Conservation (phyloP, 768 basidiomycete species). For the Pisolithus sp. region DNA sequence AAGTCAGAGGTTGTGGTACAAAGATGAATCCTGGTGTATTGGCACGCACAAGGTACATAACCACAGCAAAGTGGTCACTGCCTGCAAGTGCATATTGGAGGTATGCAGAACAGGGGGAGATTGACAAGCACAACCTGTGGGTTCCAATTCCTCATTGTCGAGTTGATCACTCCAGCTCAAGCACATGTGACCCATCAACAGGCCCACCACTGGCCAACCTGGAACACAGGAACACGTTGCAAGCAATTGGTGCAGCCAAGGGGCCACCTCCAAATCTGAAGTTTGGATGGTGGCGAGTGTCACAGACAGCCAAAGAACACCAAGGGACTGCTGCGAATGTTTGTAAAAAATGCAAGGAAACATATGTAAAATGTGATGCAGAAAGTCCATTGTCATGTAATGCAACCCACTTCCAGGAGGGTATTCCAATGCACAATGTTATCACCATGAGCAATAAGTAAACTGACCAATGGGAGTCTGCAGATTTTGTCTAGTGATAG, state of each 20-base stretch:
- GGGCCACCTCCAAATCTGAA: constrained; percentile 23
- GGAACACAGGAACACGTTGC: constrained; percentile 18
- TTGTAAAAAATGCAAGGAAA: constrained; percentile 31
- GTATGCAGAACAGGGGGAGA: no score
- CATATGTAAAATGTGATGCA: constrained; percentile 33
- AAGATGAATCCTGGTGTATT: constrained; percentile 58
- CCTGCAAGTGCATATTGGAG: constrained; percentile 4
- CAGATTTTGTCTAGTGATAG: constrained; percentile 8
- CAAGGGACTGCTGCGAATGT: constrained; percentile 17
- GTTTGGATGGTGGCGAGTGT: constrained; percentile 12
- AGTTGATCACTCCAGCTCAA: constrained; percentile 26
- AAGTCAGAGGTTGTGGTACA: constrained; percentile 20
- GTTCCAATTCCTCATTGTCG: constrained; percentile 45
- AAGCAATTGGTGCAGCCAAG: constrained; percentile 54
- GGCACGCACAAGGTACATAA: constrained; percentile 31
- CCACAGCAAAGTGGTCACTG: no score
- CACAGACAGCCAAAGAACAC: constrained; percentile 17
- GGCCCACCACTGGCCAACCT: constrained; percentile 41
- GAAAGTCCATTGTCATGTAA: constrained; percentile 23
- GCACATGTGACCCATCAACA: no score
- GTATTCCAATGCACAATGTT: constrained; percentile 34
- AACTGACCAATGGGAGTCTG: constrained; percentile 26
- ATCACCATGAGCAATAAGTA: constrained; percentile 34
- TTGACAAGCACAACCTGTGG: constrained; percentile 31
- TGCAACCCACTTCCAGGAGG: constrained; percentile 49